Evolutionary conservation across 176 grass and related monocot species (phyloP), one percentile per base, ranked within the genome.

Genomic region (Oryza glaberrima): DNA sequence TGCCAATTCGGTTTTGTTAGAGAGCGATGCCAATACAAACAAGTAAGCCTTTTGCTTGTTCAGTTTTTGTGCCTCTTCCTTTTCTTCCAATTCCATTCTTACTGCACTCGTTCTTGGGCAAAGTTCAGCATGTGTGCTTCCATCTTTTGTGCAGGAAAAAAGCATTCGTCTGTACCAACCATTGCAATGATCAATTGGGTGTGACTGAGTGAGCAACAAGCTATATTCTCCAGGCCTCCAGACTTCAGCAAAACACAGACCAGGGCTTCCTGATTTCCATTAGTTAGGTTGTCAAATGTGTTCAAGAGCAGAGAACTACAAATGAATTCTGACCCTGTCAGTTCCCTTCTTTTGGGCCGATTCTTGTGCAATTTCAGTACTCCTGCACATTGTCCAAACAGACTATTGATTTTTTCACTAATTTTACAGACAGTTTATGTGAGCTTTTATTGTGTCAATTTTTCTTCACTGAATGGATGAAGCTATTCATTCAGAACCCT

Each of bases 111-210:
- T 77, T 76, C 69, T 11, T 54, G 65, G 81, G 51, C 12, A 84
- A 87, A 72, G 75, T 11, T 70, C 22, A 30, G 63, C 7, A 83
- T 86, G 13, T 68, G 68, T 73, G 73, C 6, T 58, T 78, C 25
- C 34, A 64, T 69, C 38, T 77, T 83, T 79, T 78, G 9, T 63
- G 74, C 69, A 75, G 79, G 73, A 79, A 86, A 86, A 61, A 63
- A 74, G 9, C 48, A 11, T 23, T 3, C n/a, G n/a, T 63, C 58
- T 63, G 58, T 63, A 63, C 46, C 78, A 82, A 67, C 73, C 67
- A 73, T 46, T 72, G 22, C n/a, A 65, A 32, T 22, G 56, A 65
- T 81, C 10, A 13, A 20, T 28, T 41, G 40, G 14, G 80, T 46
- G 56, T 30, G 54, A 35, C 17, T 46, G 78, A 49, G 46, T 56